Evolutionary conservation across 2,329 filamentous ascomycete species (phyloP), one percentile per base, ranked within the genome.

Genomic region (Aspergillus unguis): DNA sequence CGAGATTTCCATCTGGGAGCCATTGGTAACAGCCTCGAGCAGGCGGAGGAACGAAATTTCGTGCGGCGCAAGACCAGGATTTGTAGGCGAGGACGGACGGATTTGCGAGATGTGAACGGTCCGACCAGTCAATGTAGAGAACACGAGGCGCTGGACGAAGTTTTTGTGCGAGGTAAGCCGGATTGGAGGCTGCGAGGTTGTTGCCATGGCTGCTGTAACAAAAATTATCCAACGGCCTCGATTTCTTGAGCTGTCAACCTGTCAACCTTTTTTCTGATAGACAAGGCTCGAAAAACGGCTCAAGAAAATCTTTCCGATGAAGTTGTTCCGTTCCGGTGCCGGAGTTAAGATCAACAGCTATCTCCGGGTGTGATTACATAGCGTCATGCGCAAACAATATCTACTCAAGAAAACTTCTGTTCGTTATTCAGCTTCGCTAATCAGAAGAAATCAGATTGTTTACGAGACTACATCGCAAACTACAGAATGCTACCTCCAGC

Each of bases 1-100:
- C 8, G 91, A 96, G 62, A 99, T 96, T 66, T 96, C 92, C 75
- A 97, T 90, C 51, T 88, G 85, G 53, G 88, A 89, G 74, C 94
- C 94, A 78, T 99, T 99, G 66, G 94, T 99, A 64, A 99, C 81
- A 61, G 90, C 83, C 72, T 97, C 94, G 66, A 99, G 85, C 17
- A 99, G 87, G 52, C 94, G 92, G 31, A 99, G 82, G 72, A 99
- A 92, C 43, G 94, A 97, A 65, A 97, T 86, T 75, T 99, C 94
- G 76, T 96, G 88, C 44, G 90, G 86, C 49, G 90, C 87, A 50
- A 99, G 87, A 65, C 94, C 94, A 1, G 94, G 92, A 64, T 88
- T 86, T 37, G 90, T 92, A 43, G 88, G 86, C 38, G 90, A 96
- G 11, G 87, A 84, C 59, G 89, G 85, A 65, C 94, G 90, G 75